Evolutionary conservation across 352 stramenopile species (phyloP).

Genomic region (Phytopythium mirpurense): DNA sequence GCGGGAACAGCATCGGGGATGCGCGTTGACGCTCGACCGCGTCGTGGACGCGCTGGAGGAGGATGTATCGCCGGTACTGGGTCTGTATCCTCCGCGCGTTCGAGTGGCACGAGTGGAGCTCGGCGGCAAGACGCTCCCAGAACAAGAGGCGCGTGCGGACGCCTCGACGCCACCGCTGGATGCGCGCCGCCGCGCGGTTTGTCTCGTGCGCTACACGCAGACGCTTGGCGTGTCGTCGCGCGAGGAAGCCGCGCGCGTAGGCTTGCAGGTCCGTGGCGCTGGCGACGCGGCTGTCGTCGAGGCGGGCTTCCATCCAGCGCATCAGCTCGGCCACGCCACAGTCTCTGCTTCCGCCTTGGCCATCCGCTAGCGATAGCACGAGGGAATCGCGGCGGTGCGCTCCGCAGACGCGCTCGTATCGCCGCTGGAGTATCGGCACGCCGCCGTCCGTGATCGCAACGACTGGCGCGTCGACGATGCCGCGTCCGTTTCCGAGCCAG

Average conservation of each 20-base stretch:
- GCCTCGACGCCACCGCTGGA: constrained; percentile 23
- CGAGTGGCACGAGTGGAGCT: constrained; percentile 9
- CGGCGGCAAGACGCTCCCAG: constrained; percentile 13
- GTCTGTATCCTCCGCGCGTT: constrained; percentile 11
- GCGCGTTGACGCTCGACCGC: constrained; percentile 11
- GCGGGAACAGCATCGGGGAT: constrained; percentile 16
- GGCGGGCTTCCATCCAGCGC: constrained; percentile 16
- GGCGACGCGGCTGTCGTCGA: constrained; percentile 6
- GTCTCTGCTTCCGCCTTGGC: neutral
- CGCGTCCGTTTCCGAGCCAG: constrained; percentile 21
- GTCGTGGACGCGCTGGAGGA: constrained; percentile 6
- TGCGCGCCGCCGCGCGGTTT: constrained; percentile 11
- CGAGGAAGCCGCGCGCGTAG: constrained; percentile 7
- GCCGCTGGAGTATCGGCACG: neutral
- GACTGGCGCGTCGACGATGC: neutral
- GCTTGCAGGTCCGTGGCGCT: constrained; percentile 16
- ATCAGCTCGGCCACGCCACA: constrained; percentile 8
- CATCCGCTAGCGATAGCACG: neutral
- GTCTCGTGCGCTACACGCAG: constrained; percentile 15
- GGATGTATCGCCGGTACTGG: constrained; percentile 4
- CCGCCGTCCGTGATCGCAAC: neutral
- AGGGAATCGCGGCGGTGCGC: neutral
- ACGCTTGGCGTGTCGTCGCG: constrained; percentile 12
- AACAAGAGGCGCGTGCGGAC: constrained; percentile 13
- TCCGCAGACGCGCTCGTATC: constrained; percentile 13